Evolutionary conservation across 495 filamentous ascomycete species (phyloP), one percentile per base, ranked within the genome.

Genomic region (Trichoderma virens): DNA sequence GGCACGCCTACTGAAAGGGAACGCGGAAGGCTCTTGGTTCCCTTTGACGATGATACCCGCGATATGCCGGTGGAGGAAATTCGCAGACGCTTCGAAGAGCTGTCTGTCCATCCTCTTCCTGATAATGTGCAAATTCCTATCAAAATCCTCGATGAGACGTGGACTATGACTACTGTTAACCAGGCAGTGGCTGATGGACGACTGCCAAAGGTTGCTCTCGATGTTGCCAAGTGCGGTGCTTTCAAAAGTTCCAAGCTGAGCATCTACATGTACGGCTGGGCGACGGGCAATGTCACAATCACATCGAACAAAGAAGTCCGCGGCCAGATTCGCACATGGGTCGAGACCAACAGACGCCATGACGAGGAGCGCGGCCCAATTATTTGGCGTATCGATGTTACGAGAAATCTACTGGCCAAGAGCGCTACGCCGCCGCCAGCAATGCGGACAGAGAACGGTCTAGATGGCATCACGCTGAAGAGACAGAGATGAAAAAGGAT

Each of bases 231-330:
- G 18, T 61, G 59, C 31, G 59, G 59, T 16, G 70, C 77, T 14
- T 71, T 90, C 60, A 82, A 80, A 6, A 75, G 80, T 56, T 85
- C 90, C 66, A 91, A 90, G 67, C 70, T 76, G 59, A 85, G 83
- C 34, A 87, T 90, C 9, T 90, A 90, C 70, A 73, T 89, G 61
- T 87, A 86, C 71, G 88, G 88, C 20, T 91, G 88, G 88, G 75
- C 74, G 25, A 74, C 75, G 2, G 78, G 78, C 1, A 64, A 78
- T 32, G 86, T 84, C 56, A 91, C 88, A 5, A 78, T 91, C 61
- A 87, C 84, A n/a, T 85, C 82, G 59, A 90, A 91, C 71, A 79
- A 85, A 11, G 80, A 80, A 0, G 84, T 86, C 18, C 82, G 83
- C 27, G 89, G 83, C 67, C 77, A 84, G 56, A 84, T 91, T 59